Evolutionary conservation across 2,329 filamentous ascomycete genomes (phyloP).

Genomic region (Colletotrichum sidae): DNA sequence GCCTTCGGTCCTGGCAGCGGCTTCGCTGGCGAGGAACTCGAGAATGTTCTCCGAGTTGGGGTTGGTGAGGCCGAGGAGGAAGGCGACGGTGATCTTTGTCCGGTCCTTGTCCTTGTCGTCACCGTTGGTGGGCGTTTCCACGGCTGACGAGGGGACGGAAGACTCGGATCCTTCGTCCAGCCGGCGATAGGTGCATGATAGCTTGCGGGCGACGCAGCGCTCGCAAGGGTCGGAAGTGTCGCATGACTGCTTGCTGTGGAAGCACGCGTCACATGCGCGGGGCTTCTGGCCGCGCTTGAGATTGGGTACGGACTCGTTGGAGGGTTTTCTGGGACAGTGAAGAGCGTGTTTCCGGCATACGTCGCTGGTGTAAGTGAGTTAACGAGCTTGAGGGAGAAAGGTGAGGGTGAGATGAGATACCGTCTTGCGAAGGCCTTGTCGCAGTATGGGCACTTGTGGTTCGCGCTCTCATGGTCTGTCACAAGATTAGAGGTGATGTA

Average conservation of each 20-base stretch:
- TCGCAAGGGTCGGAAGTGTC: conserved; percentile 42
- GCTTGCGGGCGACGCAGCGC: conserved; percentile 40
- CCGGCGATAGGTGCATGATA: conserved; percentile 40
- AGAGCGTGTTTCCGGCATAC: conserved; percentile 44
- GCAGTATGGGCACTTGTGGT: conserved; percentile 39
- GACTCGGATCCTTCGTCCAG: conserved; percentile 9
- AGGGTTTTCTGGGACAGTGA: conserved; percentile 38
- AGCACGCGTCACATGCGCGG: conserved; percentile 45
- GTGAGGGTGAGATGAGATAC: conserved; percentile 8
- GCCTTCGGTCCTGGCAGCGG: conserved; percentile 26
- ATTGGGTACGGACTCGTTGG: conserved; percentile 34
- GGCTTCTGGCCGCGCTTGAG: conserved; percentile 44
- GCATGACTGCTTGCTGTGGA: conserved; percentile 44
- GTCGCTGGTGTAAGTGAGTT: conserved; percentile 28
- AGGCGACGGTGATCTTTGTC: conserved; percentile 41
- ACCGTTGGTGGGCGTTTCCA: neutral
- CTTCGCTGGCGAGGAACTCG: conserved; percentile 37
- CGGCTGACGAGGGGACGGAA: neutral
- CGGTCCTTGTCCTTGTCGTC: conserved; percentile 22
- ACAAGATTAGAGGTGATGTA: neutral
- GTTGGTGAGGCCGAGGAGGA: conserved; percentile 43
- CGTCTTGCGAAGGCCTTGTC: conserved; percentile 39
- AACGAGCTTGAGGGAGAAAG: neutral
- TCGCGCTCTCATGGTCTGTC: conserved; percentile 33
- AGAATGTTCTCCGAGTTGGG: conserved; percentile 42